Percentiles rank a stretch among this genome's conserved stretches.
Conservation (phyloP, 2,329 filamentous ascomycete species). For the Pyrenophora tritici-repentis region DNA sequence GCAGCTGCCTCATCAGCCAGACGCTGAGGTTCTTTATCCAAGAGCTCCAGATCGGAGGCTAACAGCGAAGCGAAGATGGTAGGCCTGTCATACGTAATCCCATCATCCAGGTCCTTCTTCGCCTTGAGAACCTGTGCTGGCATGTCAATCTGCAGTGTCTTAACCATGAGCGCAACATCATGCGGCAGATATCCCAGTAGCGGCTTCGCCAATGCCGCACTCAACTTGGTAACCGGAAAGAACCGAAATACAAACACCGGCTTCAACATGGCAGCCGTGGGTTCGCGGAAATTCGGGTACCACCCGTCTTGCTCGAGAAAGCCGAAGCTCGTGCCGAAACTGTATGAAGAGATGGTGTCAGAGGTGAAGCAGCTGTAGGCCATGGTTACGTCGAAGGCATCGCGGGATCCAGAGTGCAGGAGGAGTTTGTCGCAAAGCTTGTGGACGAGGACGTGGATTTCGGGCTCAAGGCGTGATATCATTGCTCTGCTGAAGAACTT, state of each 20-base stretch:
- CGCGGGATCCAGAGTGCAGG: slow-evolving; percentile 19
- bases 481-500: slow-evolving; percentile 45
- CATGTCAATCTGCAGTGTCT: slow-evolving; percentile 36
- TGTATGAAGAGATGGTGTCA: slow-evolving; percentile 31
- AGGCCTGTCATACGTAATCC: slow-evolving; percentile 30
- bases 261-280: slow-evolving; percentile 20
- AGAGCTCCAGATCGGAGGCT: slow-evolving; percentile 16
- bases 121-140: slow-evolving; percentile 26
- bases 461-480: slow-evolving; percentile 31
- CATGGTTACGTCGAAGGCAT: slow-evolving; percentile 32
- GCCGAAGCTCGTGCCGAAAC: slow-evolving; percentile 31
- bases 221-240: slow-evolving; percentile 30
- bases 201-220: slow-evolving; percentile 20
- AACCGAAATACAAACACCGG: slow-evolving; percentile 35
- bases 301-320: slow-evolving; percentile 32
- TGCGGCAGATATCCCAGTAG: slow-evolving; percentile 28
- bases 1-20: slow-evolving; percentile 40
- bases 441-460: slow-evolving; percentile 24
- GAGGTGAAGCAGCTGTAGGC: slow-evolving; percentile 35
- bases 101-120: slow-evolving; percentile 28
- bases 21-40: slow-evolving; percentile 32
- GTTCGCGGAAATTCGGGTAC: slow-evolving; percentile 35
- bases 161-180: slow-evolving; percentile 25
- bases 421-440: slow-evolving; percentile 35
- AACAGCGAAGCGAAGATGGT: slow-evolving; percentile 31